Base-by-base conservation (phyloP, 371 early-diverging fungal genomes). In the Zychaea mexicana region DNA sequence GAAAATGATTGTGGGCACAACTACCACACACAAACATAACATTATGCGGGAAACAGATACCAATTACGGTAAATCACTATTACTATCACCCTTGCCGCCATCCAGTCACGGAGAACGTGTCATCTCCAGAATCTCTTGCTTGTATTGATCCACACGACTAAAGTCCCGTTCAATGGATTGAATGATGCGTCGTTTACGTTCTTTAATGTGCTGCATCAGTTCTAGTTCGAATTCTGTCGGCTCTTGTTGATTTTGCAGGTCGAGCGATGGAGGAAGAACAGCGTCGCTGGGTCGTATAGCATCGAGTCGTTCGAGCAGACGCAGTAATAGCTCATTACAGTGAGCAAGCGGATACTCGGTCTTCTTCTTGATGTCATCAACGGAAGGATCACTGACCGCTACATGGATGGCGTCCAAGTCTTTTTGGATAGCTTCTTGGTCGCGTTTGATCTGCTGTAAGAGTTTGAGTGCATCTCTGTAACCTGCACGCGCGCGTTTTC, bases 251-350 rank as follows among this genome's bases (percentile, higher is more conserved):
- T 65, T 68, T 19, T 26, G 21, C 27, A 28, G 22, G 39, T 32
- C 36, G 15, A 3, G 13, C 15, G 8, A 15, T 10, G 36, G 15
- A 7, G 19, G 22, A 32, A 76, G 46, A 61, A 80, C 64, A 9
- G 63, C 67, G 15, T 58, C 60, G 31, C 61, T 57, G 19, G 80
- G 80, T 46, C 68, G 65, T 46, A 80, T 73, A 12, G 77, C 71
- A 31, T 80, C 80, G 1, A 80, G 53, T 19, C 73, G 65, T 19
- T 80, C 80, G 68, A 80, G 64, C 2, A 77, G 58, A 46, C 65
- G 69, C 24, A 77, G 42, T 19, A 77, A 53, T 36, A 80, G 42
- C 38, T 80, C 80, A 49, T 80, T 77, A n/a, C 68, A 64, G 10
- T 75, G 69, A 3, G 70, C 75, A 8, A 77, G 53, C 3, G 45